These are phyloP conservation scores for Oidium heveae DNA, from an alignment of 2,329 filamentous ascomycete species.

Conservation along the genomic window DNA sequence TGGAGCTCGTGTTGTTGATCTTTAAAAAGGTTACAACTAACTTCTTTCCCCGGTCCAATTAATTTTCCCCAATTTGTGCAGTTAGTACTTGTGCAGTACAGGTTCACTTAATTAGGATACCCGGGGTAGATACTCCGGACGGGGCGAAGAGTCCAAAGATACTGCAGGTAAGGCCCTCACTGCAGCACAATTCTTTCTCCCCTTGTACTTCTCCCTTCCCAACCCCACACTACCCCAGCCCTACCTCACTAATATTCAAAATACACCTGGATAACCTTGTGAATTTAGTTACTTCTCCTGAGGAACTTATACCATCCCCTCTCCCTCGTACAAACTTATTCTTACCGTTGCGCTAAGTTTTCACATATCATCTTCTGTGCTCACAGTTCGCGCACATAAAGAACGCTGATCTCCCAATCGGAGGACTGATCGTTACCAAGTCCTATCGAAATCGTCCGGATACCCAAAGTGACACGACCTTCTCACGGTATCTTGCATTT, in stretches of 20 bases:
- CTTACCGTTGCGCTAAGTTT: neutral
- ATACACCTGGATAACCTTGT: neutral
- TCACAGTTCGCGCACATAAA: slow-evolving; percentile 1
- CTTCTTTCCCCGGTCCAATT: neutral
- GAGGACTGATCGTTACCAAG: neutral
- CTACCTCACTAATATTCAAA: neutral
- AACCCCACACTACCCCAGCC: neutral
- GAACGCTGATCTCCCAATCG: slow-evolving; percentile 1
- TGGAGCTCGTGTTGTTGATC: neutral
- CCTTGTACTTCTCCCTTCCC: neutral
- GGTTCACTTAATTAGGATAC: neutral
- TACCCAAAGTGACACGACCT: slow-evolving; percentile 4
- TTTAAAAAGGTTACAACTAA: neutral
- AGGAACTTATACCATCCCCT: neutral
- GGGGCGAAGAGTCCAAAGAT: neutral
- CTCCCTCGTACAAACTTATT: neutral
- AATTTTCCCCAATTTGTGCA: neutral
- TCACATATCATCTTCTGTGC: neutral
- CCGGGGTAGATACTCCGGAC: neutral
- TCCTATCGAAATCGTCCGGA: neutral
- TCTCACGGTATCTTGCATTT: slow-evolving; percentile 13
- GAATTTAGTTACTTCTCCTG: neutral
- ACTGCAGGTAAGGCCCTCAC: slow-evolving; percentile 1
- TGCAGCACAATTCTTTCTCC: neutral
- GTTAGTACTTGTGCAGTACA: neutral